Base-by-base conservation (phyloP, 2,329 filamentous ascomycete species). In the Claviceps citrina region DNA sequence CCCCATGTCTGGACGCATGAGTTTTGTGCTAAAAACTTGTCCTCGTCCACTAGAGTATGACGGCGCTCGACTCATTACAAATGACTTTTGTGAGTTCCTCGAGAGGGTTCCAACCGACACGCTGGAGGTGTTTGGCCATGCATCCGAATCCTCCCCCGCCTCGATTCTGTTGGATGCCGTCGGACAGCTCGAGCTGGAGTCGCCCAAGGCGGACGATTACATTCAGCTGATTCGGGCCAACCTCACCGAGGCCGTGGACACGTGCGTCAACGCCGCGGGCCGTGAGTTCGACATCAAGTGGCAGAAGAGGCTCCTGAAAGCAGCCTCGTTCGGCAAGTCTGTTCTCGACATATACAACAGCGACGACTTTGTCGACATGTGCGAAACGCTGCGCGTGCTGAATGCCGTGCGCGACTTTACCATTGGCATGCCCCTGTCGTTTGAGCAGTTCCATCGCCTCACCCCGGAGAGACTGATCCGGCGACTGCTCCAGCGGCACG, bases 311-410 rank as follows among this genome's bases (percentile, higher is more conserved):
- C 68, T 98, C 1, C 69, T 98, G n/a, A 93, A 93, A 57, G 91
- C 91, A 5, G 91, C 91, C 0, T 96, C 89, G 0, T 96, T 95
- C 57, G 91, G 91, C 45, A 98, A 98, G 59, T 96, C 91, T 0
- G 91, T 96, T 0, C 71, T 98, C 3, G 91, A 96, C 52, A 78
- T 96, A 10, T 98, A 96, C 62, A 95, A 91, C 59, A 95, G 87
- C 54, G 91, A 98, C 54, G 89, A 98, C 48, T 98, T 96, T 60
- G 91, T 98, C 40, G 89, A 96, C 46, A 96, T 95, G 80, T 94
- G 86, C 50, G 89, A 98, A 59, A 91, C 81, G 1, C 64, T 98
- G 13, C 80, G 91, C 13, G 87, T 98, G 0, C 68, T 98, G 36
- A 96, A 95, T 51, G 89, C 89, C 6, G 82, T 89, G 10, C 78